Conservation (phyloP, 2,329 filamentous ascomycete genomes). For the Penicillium brevicompactum region DNA sequence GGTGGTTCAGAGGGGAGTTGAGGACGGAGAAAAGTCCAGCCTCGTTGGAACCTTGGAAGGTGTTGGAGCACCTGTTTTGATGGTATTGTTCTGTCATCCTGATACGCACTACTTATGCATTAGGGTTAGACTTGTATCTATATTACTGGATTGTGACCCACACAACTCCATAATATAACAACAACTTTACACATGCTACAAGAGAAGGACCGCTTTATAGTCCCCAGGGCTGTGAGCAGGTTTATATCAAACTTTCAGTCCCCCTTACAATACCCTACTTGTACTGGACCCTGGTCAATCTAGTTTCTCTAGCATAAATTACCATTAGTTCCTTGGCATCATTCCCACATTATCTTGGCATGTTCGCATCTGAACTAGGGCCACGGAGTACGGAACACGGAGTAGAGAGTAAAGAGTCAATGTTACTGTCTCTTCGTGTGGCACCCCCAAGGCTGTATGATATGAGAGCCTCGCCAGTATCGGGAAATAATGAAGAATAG, state of each 20-base stretch:
- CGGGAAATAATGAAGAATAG: background rate
- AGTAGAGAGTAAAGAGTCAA: background rate
- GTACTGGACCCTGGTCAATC: background rate
- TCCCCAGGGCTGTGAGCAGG: background rate
- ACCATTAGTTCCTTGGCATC: background rate
- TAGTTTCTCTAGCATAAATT: background rate
- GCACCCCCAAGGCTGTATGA: background rate
- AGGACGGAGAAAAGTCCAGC: background rate
- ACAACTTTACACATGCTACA: too few species aligned
- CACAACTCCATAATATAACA: too few species aligned
- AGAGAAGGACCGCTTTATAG: background rate
- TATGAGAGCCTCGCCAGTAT: background rate
- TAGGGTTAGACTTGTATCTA: too few species aligned
- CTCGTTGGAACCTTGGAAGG: background rate
- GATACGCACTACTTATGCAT: too few species aligned
- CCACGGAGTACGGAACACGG: background rate
- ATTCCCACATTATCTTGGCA: background rate
- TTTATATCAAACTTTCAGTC: background rate
- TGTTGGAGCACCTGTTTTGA: too few species aligned
- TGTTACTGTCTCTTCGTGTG: background rate
- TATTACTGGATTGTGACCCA: too few species aligned
- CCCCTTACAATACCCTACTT: background rate
- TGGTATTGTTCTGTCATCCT: too few species aligned
- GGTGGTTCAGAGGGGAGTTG: background rate
- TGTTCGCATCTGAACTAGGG: background rate